phyloP scores from a whole-genome alignment of 495 filamentous ascomycete genomes.

The Mycothermus thermophilus region DNA sequence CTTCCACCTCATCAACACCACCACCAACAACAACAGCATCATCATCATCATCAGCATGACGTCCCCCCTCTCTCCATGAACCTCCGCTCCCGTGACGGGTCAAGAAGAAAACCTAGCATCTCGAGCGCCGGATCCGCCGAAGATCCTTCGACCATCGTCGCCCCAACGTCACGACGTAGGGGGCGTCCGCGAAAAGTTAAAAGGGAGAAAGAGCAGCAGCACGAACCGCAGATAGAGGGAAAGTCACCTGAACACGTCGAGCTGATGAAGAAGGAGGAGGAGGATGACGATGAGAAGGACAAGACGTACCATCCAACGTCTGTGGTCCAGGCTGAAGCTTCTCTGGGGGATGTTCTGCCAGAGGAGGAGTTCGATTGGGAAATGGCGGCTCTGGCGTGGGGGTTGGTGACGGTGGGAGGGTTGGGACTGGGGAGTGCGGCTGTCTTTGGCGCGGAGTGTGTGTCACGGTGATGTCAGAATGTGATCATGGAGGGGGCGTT shows the following conservation, averaged over 20 bases:
- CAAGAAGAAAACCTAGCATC: constrained; percentile 12
- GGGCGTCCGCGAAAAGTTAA: constrained; percentile 20
- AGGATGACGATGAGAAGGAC: constrained; percentile 8
- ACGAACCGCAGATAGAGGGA: too few species aligned
- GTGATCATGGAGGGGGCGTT: too few species aligned
- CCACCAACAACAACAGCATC: background rate
- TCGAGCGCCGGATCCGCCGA: constrained; percentile 6
- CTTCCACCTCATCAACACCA: background rate
- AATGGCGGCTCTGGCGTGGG: constrained; percentile 31
- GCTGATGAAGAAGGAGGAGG: constrained; percentile 5
- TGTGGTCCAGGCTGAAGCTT: constrained; percentile 8
- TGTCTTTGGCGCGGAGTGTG: constrained; percentile 32
- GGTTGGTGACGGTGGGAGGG: constrained; percentile 26
- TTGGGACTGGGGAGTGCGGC: constrained; percentile 27
- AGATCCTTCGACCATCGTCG: background rate
- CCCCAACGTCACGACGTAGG: background rate
- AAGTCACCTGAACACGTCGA: too few species aligned
- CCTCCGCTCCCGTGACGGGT: constrained; percentile 12
- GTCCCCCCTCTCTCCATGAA: constrained; percentile 4
- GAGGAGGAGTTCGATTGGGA: constrained; percentile 32
- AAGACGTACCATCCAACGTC: constrained; percentile 19
- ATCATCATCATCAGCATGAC: background rate
- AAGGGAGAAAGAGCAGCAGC: constrained; percentile 12
- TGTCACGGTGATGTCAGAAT: constrained; percentile 24
- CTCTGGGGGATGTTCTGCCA: constrained; percentile 20